A percentile compares a stretch with the other conserved stretches of the same genome.
Evolutionary conservation across 2,329 filamentous ascomycete species (phyloP).

Genomic region (Monilinia polystroma): DNA sequence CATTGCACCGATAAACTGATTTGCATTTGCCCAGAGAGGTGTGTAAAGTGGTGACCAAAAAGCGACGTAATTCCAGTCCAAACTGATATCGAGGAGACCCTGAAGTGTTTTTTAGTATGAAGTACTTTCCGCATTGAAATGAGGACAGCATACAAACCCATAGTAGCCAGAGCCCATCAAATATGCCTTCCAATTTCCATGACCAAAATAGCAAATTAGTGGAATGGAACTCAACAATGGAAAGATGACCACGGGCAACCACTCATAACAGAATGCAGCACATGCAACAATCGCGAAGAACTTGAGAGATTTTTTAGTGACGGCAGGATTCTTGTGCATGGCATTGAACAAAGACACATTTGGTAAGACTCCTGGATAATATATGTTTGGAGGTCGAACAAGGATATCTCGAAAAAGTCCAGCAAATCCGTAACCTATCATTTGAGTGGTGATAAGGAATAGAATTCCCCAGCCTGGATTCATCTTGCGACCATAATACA

Average conservation of each 20-base stretch:
- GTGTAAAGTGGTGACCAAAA: slow-evolving; percentile 31
- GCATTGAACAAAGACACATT: slow-evolving; percentile 46
- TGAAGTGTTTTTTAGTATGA: neutral
- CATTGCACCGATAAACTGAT: slow-evolving; percentile 38
- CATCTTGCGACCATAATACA: slow-evolving; percentile 50
- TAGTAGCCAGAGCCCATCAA: slow-evolving; percentile 48
- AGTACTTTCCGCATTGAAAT: neutral
- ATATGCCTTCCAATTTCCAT: slow-evolving; percentile 49
- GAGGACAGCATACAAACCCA: slow-evolving; percentile 26
- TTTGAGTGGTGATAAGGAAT: slow-evolving; percentile 59
- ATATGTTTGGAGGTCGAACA: slow-evolving; percentile 59
- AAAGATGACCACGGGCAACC: slow-evolving; percentile 23
- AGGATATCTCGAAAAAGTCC: slow-evolving; percentile 59
- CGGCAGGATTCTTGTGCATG: slow-evolving; percentile 43
- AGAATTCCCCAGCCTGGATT: slow-evolving; percentile 46
- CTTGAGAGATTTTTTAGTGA: slow-evolving; percentile 42
- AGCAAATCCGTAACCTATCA: slow-evolving; percentile 63
- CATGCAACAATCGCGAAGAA: slow-evolving; percentile 39
- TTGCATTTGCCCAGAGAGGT: slow-evolving; percentile 42
- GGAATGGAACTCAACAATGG: slow-evolving; percentile 50
- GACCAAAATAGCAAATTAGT: slow-evolving; percentile 48
- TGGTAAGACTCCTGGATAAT: slow-evolving; percentile 59
- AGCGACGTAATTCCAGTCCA: slow-evolving; percentile 48
- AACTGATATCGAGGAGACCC: slow-evolving; percentile 42
- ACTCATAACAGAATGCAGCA: slow-evolving; percentile 22